phyloP scores from a whole-genome alignment of 768 basidiomycete genomes.

The Hydnomerulius pinastri region DNA sequence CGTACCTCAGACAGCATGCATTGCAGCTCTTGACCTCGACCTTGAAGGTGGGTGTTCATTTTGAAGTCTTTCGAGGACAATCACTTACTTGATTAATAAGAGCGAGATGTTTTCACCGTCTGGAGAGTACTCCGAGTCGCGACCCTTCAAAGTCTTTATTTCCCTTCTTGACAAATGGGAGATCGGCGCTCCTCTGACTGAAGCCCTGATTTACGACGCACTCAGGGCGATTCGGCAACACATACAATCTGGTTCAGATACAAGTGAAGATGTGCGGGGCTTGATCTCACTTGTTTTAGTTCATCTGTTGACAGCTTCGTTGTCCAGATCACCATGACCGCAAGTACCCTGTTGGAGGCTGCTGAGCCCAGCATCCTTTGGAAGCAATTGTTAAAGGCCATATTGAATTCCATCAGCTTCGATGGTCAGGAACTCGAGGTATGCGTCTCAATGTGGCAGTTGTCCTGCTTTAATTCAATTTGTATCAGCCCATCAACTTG shows the following conservation, averaged over 20 bases:
- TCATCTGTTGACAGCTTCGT: slow-evolving; percentile 1
- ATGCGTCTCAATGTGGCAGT: slow-evolving; percentile 8
- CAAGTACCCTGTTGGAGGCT: slow-evolving; percentile 88
- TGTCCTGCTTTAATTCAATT: slow-evolving; percentile 5
- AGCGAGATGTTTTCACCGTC: slow-evolving; percentile 76
- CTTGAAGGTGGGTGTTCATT: slow-evolving; percentile 52
- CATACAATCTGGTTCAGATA: slow-evolving; percentile 52
- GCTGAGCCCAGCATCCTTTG: slow-evolving; percentile 87
- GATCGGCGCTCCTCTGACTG: slow-evolving; percentile 80
- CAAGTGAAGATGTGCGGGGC: slow-evolving; percentile 59
- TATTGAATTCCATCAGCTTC: slow-evolving; percentile 57
- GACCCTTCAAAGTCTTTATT: slow-evolving; percentile 95
- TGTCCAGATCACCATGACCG: slow-evolving; percentile 72
- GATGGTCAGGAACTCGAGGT: slow-evolving; percentile 52
- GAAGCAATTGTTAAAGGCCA: slow-evolving; percentile 65
- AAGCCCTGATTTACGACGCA: slow-evolving; percentile 75
- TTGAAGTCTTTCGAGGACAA: not conserved
- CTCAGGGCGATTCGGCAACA: slow-evolving; percentile 69
- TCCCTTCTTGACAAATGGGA: slow-evolving; percentile 97
- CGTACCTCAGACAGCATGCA: slow-evolving; percentile 67
- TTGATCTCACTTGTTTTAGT: not conserved
- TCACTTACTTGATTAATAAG: slow-evolving; percentile 38
- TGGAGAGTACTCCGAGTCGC: slow-evolving; percentile 71
- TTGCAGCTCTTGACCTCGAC: slow-evolving; percentile 73
- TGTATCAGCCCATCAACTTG: slow-evolving; percentile 61